Evolutionary conservation across 768 basidiomycete species (phyloP).

Genomic region (Naganishia vaughanmartiniae): DNA sequence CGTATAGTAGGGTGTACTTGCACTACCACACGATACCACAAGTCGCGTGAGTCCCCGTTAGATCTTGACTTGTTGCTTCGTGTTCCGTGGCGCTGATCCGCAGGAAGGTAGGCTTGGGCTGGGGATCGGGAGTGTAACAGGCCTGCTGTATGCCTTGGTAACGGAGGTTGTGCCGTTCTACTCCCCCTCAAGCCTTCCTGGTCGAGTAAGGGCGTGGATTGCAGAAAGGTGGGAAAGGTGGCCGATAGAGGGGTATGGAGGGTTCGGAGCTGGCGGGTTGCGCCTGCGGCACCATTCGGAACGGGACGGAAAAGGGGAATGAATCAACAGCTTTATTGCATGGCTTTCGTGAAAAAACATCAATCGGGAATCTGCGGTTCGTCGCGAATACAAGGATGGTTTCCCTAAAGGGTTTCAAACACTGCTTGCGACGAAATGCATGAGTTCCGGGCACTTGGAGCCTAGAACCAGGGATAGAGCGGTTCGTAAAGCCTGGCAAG

Average conservation of each 20-base stretch:
- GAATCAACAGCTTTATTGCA: no score
- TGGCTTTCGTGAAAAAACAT: no score
- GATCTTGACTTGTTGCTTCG: not conserved
- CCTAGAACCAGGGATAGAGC: no score
- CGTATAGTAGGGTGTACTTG: conserved; percentile 49
- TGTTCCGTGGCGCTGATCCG: not conserved
- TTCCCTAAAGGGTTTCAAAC: no score
- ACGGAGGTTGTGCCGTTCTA: conserved; percentile 32
- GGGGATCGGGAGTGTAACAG: conserved; percentile 11
- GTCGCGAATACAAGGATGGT: no score
- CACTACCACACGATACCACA: conserved; percentile 47
- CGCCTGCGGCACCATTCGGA: not conserved
- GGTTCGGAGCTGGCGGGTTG: conserved; percentile 22
- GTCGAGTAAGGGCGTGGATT: not conserved
- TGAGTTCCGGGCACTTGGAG: no score
- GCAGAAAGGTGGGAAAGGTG: conserved; percentile 24
- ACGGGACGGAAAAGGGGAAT: no score
- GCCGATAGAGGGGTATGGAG: conserved; percentile 31
- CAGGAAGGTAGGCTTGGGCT: conserved; percentile 13
- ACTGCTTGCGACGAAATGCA: no score
- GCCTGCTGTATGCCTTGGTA: conserved; percentile 14
- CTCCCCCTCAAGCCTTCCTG: conserved; percentile 17
- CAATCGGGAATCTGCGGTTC: no score
- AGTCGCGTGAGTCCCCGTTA: conserved; percentile 32
- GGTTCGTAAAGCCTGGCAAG: no score